Conservation (phyloP, 768 basidiomycete genomes). For the Termitomyces sp. region DNA sequence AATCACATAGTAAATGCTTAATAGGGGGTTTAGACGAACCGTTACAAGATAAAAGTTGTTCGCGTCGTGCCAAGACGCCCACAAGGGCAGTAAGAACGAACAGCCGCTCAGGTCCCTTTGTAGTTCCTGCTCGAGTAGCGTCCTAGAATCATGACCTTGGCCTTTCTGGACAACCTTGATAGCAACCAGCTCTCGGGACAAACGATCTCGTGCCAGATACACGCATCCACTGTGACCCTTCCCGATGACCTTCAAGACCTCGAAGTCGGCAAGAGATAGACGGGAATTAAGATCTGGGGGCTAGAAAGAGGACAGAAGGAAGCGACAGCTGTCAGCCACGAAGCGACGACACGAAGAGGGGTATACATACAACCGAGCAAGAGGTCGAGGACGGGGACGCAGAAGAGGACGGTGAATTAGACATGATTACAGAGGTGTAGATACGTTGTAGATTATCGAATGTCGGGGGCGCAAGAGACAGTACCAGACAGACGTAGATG, state of each 20-base stretch:
- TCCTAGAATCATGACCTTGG: not conserved
- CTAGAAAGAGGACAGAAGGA: not conserved
- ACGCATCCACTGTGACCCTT: not conserved
- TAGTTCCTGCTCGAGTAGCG: not conserved
- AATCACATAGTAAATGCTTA: not conserved
- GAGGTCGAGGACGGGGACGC: not conserved
- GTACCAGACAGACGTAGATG: not conserved
- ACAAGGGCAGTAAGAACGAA: conserved; percentile 1
- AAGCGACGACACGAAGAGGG: not conserved
- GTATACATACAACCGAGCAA: not conserved
- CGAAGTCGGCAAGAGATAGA: conserved; percentile 2
- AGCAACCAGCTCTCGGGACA: not conserved
- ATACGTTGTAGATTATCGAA: not conserved
- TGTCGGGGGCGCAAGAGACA: not conserved
- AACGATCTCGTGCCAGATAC: conserved; percentile 1
- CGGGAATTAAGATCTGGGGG: not conserved
- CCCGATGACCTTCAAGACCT: conserved; percentile 1
- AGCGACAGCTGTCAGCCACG: not conserved
- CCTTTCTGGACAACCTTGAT: conserved; percentile 9
- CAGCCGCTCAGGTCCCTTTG: not conserved
- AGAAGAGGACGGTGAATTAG: too few relatives aligned
- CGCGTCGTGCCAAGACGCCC: conserved; percentile 7
- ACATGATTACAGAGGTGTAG: not conserved
- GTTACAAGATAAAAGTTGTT: conserved; percentile 6
- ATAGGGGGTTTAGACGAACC: not conserved